phyloP scores from a whole-genome alignment of 192 early-diverging fungal species.

The Powellomyces hirtus region DNA sequence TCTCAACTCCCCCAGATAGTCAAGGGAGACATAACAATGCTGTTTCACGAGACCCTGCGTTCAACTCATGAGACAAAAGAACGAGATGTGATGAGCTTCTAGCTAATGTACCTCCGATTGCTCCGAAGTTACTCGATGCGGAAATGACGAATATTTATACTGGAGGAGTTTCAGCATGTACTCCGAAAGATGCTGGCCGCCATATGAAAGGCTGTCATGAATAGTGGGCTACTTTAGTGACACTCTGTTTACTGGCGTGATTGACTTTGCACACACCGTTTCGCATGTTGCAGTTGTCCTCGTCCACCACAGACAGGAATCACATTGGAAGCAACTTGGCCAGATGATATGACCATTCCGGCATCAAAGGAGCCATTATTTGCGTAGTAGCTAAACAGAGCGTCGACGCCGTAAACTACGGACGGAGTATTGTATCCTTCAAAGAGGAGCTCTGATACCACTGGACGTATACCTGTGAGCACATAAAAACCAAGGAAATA shows the following conservation, averaged over 20 bases:
- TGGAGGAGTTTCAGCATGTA: constrained; percentile 85
- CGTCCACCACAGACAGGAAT: constrained; percentile 70
- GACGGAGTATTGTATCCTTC: constrained; percentile 78
- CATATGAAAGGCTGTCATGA: constrained; percentile 71
- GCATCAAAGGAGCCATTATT: constrained; percentile 56
- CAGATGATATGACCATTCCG: constrained; percentile 70
- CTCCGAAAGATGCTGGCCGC: constrained; percentile 72
- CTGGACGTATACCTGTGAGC: constrained; percentile 28
- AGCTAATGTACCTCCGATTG: constrained; percentile 62
- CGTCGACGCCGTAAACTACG: constrained; percentile 81
- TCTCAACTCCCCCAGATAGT: constrained; percentile 71
- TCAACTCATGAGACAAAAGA: constrained; percentile 1
- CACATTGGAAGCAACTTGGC: constrained; percentile 69
- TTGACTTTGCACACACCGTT: constrained; percentile 53
- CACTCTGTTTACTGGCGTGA: background rate
- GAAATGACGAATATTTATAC: constrained; percentile 87
- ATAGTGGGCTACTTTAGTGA: too few species aligned
- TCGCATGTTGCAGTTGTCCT: constrained; percentile 60
- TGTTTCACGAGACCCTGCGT: constrained; percentile 65
- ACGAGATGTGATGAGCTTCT: background rate
- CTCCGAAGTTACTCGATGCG: constrained; percentile 70
- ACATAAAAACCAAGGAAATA: background rate
- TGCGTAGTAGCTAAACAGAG: constrained; percentile 82
- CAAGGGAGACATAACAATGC: constrained; percentile 68
- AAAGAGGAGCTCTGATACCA: constrained; percentile 85